Conservation (phyloP, 257 asterid genomes). For the Datura wrightii region DNA sequence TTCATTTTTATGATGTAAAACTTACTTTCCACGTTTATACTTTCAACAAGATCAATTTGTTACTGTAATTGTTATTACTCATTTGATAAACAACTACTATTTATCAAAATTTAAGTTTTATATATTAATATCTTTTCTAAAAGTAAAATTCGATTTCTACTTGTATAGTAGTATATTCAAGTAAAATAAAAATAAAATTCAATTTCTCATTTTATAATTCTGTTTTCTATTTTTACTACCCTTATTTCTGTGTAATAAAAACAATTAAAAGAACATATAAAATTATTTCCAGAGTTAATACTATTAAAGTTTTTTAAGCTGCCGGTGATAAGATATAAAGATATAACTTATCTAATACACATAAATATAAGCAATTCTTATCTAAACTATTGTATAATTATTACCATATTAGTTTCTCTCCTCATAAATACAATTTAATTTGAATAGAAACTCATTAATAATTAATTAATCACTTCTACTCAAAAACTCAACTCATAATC, state of each 20-base stretch:
- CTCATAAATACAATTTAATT: neutral
- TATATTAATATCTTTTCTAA: neutral
- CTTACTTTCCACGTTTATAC: neutral
- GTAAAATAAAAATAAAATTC: no score
- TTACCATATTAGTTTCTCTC: neutral
- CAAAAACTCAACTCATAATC: neutral
- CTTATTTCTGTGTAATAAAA: no score
- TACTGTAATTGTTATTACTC: neutral
- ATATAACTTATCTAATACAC: neutral
- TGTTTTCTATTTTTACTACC: no score
- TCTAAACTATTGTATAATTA: neutral
- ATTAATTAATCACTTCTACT: neutral
- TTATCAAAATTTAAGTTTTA: neutral
- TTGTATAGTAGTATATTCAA: no score
- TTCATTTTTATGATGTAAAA: neutral
- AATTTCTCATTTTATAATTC: no score
- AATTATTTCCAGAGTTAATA: no score
- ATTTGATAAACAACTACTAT: neutral
- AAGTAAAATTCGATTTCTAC: no score
- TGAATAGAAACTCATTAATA: neutral
- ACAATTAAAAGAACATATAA: no score
- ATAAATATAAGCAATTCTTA: neutral
- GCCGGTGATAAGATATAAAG: neutral
- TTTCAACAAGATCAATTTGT: neutral
- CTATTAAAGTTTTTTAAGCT: no score